phyloP scores from a whole-genome alignment of 2,329 filamentous ascomycete species.

The Fusarium agapanthi region DNA sequence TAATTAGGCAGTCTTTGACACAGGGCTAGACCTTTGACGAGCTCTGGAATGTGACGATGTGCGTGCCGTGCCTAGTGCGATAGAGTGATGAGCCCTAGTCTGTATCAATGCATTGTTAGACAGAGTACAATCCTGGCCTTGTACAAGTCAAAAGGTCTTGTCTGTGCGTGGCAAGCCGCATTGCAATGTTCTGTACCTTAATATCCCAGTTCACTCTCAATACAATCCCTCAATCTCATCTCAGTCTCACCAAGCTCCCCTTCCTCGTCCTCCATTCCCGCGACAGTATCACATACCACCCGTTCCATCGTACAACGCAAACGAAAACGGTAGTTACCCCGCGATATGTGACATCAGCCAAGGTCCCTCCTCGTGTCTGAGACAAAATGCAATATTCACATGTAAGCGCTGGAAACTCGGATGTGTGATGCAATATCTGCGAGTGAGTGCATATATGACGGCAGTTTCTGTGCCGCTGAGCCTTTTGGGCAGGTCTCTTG shows the following conservation, averaged over 20 bases:
- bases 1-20: too few species aligned
- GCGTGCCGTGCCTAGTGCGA: not conserved
- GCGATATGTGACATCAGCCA: not conserved
- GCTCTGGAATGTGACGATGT: not conserved
- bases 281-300: not conserved
- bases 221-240: not conserved
- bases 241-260: not conserved
- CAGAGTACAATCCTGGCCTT: accelerated
- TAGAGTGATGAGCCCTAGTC: too few species aligned
- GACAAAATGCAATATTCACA: not conserved
- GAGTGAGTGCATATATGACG: not conserved
- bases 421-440: not conserved
- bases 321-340: not conserved
- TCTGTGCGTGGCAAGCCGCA: accelerated
- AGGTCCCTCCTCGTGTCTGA: not conserved
- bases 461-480: not conserved
- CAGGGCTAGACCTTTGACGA: not conserved
- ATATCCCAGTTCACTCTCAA: accelerated
- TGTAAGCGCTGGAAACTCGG: not conserved
- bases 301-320: too few species aligned
- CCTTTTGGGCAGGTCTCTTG: not conserved
- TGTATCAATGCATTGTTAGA: not conserved
- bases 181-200: accelerated
- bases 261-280: not conserved
- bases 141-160: too few species aligned